phyloP scores from a whole-genome alignment of 2,329 filamentous ascomycete genomes.

The Colletotrichum simmondsii region DNA sequence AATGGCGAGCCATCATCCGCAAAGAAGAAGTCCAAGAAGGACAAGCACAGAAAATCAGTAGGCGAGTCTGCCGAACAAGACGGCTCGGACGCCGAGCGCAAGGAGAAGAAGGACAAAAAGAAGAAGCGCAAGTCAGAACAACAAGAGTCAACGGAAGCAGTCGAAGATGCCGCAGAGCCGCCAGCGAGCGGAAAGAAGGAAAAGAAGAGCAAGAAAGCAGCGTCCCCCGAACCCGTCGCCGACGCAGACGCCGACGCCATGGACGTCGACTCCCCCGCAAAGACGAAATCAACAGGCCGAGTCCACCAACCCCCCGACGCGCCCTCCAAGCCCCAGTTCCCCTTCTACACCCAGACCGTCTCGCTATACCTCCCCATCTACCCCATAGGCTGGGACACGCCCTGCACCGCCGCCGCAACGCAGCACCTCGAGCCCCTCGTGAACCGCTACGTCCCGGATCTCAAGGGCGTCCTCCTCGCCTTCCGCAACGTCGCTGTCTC shows the following conservation, averaged over 20 bases:
- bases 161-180: slow-evolving; percentile 9
- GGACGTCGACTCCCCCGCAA: slow-evolving; percentile 50
- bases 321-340: slow-evolving; percentile 62
- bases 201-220: slow-evolving; percentile 40
- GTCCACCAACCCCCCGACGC: slow-evolving; percentile 50
- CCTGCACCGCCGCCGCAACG: slow-evolving; percentile 76
- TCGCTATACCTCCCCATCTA: slow-evolving; percentile 84
- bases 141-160: slow-evolving; percentile 36
- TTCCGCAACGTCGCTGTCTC: slow-evolving; percentile 77
- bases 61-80: slow-evolving; percentile 37
- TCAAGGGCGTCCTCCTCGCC: slow-evolving; percentile 79
- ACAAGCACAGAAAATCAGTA: slow-evolving; percentile 27
- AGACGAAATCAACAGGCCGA: slow-evolving; percentile 42
- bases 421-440: slow-evolving; percentile 81
- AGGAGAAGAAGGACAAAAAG: slow-evolving; percentile 46
- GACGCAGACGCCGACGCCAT: slow-evolving; percentile 46
- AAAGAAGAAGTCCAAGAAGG: slow-evolving; percentile 29
- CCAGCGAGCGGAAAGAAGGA: slow-evolving; percentile 35
- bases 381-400: slow-evolving; percentile 75
- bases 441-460: slow-evolving; percentile 79
- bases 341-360: slow-evolving; percentile 82
- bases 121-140: slow-evolving; percentile 47
- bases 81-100: slow-evolving; percentile 42
- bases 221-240: slow-evolving; percentile 35
- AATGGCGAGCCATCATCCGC: slow-evolving; percentile 26